Base-by-base conservation (phyloP, 2,329 filamentous ascomycete species). In the Scedosporium apiospermum region DNA sequence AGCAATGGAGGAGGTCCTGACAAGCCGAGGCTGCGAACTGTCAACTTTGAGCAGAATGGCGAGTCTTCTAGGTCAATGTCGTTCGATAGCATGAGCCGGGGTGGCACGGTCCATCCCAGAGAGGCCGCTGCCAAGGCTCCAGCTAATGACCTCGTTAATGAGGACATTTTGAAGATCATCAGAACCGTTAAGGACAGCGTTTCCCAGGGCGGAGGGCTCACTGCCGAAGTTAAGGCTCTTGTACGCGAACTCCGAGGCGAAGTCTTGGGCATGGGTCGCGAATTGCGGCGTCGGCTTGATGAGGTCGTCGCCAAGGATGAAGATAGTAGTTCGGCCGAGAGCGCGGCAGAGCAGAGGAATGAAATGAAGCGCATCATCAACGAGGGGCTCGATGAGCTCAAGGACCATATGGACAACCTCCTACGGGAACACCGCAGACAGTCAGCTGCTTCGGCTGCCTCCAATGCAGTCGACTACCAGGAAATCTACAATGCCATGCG, bases 241-340 rank as follows among this genome's bases (percentile, higher is more conserved):
- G 90, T 97, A 7, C 88, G 92, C 26, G 93, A 97, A 70, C 81
- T 98, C 42, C 88, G 93, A 23, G 93, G 92, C 2, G 93, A 98
- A 71, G 92, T 98, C 7, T 81, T 97, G 4, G 93, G 92, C 3
- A 97, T 97, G 93, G 93, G 93, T 3, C 84, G 93, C 63, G 92
- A 97, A 67, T 85, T 98, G 58, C 92, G 89, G 49, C 88, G 91
- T 63, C 89, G 92, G 67, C 82, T 98, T n/a, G 90, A 95, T 65
- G 86, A 91, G 65, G 82, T 86, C 9, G 79, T 76, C 30, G 73
- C 70, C 57, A 76, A 81, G 60, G 70, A 73, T 14, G 73, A 77
- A 27, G 77, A 14, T 4, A 21, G 21, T 10, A 38, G 77, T 21
- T 42, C 60, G 5, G 6, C 41, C 14, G 21, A 38, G 14, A n/a